Base-by-base conservation (phyloP, 345 rosid species). In the Linum lewisii region DNA sequence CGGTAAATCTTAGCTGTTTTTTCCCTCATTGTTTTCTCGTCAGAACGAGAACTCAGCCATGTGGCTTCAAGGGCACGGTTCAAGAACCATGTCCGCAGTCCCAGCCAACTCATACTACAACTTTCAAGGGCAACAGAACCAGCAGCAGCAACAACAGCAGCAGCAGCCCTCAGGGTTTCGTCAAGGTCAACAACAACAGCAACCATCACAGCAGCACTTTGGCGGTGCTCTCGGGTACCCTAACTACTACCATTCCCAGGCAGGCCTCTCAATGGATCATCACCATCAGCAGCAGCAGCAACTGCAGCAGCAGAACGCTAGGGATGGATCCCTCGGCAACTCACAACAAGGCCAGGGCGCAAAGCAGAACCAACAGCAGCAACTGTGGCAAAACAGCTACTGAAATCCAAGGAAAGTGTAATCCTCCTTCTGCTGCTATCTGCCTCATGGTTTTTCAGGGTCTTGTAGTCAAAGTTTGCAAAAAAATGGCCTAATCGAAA, bases 321-420 rank as follows among this genome's bases (percentile, higher is more conserved):
- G 95, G 76, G 97, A 93, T 10, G 82, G 78, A 15, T 68, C 81
- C 58, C 77, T 82, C 0, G 70, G 82, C 47, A 82, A 82, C 14
- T 3, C 16, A 7, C 66, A 84, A 21, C 97, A 93, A 73, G 84
- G 81, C 55, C 99, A 89, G 75, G 80, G 84, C 21, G 76, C 95
- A 19, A 93, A 87, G 75, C 99, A 84, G 83, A 73, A 78, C 56
- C 94, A 83, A 69, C 99, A 87, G 77, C 34, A 29, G 34, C n/a
- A n/a, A n/a, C 61, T 93, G n/a, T 93, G 99, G 99, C 97, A 82
- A 76, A 89, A 89, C 82, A 77, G 79, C 72, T 93, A 93, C 90
- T 92, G 73, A 66, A 81, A 20, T 0, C 2, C 11, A 7, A 0
- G 15, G 47, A 11, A 16, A 42, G 47, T 4, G 4, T 2, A 11